Evolutionary conservation across 257 asterid genomes (phyloP).

Genomic region (Cordia subcordata): DNA sequence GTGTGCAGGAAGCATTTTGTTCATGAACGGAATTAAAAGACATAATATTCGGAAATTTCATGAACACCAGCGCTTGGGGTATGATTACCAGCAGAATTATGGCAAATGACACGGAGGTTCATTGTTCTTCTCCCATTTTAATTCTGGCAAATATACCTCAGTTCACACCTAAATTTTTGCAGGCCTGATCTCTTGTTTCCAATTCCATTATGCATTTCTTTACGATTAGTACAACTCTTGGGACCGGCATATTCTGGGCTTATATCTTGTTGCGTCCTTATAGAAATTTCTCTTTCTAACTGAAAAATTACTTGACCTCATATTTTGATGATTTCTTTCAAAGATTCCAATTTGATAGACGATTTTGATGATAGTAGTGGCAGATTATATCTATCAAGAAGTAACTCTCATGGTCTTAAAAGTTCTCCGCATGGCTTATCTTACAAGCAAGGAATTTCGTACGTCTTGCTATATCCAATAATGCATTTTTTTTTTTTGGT

Average conservation of each 20-base stretch:
- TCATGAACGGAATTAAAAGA: constrained; percentile 57
- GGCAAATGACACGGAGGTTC: constrained; percentile 15
- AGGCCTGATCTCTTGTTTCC: background rate
- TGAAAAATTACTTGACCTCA: too few relatives aligned
- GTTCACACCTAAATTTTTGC: background rate
- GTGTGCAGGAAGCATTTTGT: constrained; percentile 54
- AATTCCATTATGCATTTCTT: background rate
- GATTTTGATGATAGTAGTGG: background rate
- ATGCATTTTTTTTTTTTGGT: too few relatives aligned
- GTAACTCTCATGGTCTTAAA: background rate
- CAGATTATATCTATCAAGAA: background rate
- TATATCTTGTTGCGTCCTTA: too few relatives aligned
- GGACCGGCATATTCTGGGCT: too few relatives aligned
- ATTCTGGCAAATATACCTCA: background rate
- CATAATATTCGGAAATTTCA: constrained; percentile 49
- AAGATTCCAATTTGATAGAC: too few relatives aligned
- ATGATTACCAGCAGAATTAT: constrained; percentile 15
- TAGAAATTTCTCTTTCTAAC: too few relatives aligned
- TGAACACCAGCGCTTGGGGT: constrained; percentile 27
- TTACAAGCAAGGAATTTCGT: too few relatives aligned
- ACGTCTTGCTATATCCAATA: too few relatives aligned
- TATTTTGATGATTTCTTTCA: too few relatives aligned
- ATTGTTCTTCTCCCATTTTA: background rate
- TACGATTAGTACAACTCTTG: background rate
- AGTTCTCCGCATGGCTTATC: too few relatives aligned